Evolutionary conservation across 495 filamentous ascomycete species (phyloP), one percentile per base, ranked within the genome.

Genomic region (Trypethelium eluteriae): DNA sequence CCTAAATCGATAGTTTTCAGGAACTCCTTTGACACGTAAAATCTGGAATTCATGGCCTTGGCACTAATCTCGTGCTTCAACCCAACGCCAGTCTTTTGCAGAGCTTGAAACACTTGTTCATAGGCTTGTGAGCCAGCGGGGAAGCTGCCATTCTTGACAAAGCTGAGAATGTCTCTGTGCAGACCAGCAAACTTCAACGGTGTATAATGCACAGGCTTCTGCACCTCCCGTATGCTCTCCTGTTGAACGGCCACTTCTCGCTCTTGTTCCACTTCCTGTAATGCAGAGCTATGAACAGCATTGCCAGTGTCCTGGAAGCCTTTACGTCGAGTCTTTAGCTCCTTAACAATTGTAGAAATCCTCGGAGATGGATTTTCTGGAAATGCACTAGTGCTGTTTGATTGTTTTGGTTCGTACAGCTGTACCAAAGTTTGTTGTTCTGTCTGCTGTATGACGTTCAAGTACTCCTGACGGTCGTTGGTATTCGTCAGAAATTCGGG

Each of bases 231-330:
- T 14, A 83, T 79, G 36, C 77, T 71, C 66, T 86, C 80, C n/a
- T 81, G 75, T 68, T 83, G 76, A 25, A 75, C 75, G 14, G 76
- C 77, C 1, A 83, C 76, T 56, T 83, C 79, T 16, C 80, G 74
- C 63, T 84, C 79, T 68, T 82, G 79, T 65, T 84, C 82, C 0
- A 85, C 83, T 61, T 86, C 83, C 64, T 83, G 75, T 0, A 85
- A 67, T 3, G 78, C 80, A 0, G 78, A 80, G 9, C 65, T 66
- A 64, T 79, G 76, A 32, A 80, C 68, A 1, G 72, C 71, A 64
- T 72, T 69, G 3, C 73, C 73, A 18, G 62, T 66, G 41, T 77
- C 74, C 32, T 74, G 62, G 16, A 74, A 70, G 1, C 25, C 69
- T 47, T 70, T 69, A 10, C 72, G 68, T 62, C 70, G 73, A 0